Evolutionary conservation across 306 rosid genomes (phyloP).

Genomic region (Pyrus communis): DNA sequence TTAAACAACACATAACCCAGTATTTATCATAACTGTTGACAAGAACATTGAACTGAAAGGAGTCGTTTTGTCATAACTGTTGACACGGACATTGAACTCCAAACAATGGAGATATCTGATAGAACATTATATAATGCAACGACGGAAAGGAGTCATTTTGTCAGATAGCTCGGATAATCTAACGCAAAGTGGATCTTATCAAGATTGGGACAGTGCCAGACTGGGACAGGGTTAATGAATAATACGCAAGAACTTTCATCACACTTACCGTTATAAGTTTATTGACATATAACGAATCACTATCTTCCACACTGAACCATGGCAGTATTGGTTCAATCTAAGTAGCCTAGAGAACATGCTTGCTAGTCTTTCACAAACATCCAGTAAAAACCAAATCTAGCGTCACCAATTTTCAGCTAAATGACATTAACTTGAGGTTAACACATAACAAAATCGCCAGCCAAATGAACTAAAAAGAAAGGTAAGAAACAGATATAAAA

Average conservation of each 20-base stretch:
- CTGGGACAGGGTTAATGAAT: not conserved
- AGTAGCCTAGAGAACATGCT: not conserved
- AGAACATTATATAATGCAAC: not conserved
- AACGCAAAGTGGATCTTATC: not conserved
- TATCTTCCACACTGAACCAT: not conserved
- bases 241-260: not conserved
- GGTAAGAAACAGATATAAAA: not conserved
- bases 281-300: not conserved
- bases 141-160: not conserved
- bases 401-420: not conserved
- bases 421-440: not conserved
- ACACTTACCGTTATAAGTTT: too few relatives aligned
- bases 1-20: not conserved
- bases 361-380: not conserved
- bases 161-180: not conserved
- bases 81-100: not conserved
- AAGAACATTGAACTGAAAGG: not conserved
- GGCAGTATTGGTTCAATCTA: not conserved
- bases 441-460: not conserved
- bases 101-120: not conserved
- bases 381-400: not conserved
- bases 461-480: not conserved
- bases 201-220: not conserved
- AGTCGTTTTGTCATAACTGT: not conserved
- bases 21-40: not conserved